Percentiles rank a stretch among this genome's conserved stretches.
These are phyloP conservation scores for Cyberlindnera mycetangii DNA, from an alignment of 805 yeast species.

Conservation along the genomic window DNA sequence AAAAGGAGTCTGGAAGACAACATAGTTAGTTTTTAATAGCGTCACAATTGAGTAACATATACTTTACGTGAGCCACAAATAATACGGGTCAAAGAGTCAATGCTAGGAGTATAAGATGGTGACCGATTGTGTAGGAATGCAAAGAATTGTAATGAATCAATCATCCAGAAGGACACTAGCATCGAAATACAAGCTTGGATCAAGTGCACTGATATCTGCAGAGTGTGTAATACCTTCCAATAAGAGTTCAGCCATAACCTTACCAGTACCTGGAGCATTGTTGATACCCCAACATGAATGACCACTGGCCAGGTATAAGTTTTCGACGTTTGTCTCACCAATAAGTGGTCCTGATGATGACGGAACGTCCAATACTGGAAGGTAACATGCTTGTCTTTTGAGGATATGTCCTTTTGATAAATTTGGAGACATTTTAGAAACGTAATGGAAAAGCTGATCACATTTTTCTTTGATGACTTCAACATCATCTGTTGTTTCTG, in stretches of 20 bases:
- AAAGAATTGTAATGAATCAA: not conserved
- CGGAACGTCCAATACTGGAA: constrained; percentile 93
- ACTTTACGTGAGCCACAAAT: no score
- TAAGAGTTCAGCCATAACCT: constrained; percentile 80
- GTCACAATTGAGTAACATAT: no score
- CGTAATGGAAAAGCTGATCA: constrained; percentile 80
- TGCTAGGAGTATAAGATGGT: no score
- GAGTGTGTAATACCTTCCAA: constrained; percentile 77
- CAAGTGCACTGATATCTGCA: constrained; percentile 78
- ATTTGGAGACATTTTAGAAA: constrained; percentile 69
- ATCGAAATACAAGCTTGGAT: constrained; percentile 85
- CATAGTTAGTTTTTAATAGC: no score
- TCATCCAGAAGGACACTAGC: constrained; percentile 42
- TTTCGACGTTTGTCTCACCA: constrained; percentile 87
- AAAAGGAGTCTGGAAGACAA: no score
- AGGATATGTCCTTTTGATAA: constrained; percentile 71
- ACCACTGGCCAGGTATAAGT: constrained; percentile 80
- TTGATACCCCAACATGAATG: constrained; percentile 99
- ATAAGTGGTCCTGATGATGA: constrained; percentile 90
- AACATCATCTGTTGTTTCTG: constrained; percentile 92
- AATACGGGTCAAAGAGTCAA: not conserved
- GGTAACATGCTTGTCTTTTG: constrained; percentile 89
- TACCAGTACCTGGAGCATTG: constrained; percentile 97
- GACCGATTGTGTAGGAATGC: not conserved
- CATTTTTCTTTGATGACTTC: constrained; percentile 85